Evolutionary conservation across 2,329 filamentous ascomycete genomes (phyloP).

Genomic region (Aspergillus floridensis): DNA sequence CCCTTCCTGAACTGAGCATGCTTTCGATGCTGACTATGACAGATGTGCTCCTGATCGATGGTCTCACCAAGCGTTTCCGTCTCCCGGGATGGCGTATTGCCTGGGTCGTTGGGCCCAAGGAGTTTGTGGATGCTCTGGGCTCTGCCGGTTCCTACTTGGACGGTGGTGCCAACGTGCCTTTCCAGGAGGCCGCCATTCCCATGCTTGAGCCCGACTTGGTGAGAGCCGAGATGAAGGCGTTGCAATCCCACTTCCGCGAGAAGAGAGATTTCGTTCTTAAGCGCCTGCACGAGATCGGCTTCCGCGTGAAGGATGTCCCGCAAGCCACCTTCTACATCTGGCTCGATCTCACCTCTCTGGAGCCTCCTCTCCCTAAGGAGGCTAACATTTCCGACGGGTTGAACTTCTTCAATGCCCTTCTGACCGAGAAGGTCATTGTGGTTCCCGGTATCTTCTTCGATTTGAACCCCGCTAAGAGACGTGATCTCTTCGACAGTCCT

Average conservation of each 20-base stretch:
- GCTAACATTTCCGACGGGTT: constrained; percentile 83
- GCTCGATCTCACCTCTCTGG: constrained; percentile 56
- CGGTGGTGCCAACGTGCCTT: constrained; percentile 89
- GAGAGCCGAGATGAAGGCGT: constrained; percentile 78
- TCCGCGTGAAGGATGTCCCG: constrained; percentile 77
- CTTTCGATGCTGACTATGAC: constrained; percentile 10
- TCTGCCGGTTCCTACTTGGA: constrained; percentile 93
- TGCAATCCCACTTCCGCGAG: constrained; percentile 84
- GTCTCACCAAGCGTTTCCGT: constrained; percentile 93
- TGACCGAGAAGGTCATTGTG: constrained; percentile 92
- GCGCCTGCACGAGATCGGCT: constrained; percentile 80
- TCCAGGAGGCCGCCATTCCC: constrained; percentile 87
- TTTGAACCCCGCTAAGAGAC: constrained; percentile 81
- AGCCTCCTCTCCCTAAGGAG: constrained; percentile 53
- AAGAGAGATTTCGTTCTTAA: constrained; percentile 90
- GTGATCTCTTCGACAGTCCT: constrained; percentile 90
- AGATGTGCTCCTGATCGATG: constrained; percentile 92
- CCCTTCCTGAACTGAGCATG: background rate
- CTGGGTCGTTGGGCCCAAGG: constrained; percentile 94
- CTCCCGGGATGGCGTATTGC: constrained; percentile 95
- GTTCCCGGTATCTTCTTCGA: constrained; percentile 98
- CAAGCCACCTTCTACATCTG: constrained; percentile 95
- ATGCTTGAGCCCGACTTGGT: constrained; percentile 90
- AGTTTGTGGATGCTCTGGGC: constrained; percentile 90
- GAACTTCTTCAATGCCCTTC: constrained; percentile 93